Percentiles rank a stretch among this genome's conserved stretches.
Evolutionary conservation across 805 yeast genomes (phyloP).

Genomic region (Yarrowia yakushimensis): DNA sequence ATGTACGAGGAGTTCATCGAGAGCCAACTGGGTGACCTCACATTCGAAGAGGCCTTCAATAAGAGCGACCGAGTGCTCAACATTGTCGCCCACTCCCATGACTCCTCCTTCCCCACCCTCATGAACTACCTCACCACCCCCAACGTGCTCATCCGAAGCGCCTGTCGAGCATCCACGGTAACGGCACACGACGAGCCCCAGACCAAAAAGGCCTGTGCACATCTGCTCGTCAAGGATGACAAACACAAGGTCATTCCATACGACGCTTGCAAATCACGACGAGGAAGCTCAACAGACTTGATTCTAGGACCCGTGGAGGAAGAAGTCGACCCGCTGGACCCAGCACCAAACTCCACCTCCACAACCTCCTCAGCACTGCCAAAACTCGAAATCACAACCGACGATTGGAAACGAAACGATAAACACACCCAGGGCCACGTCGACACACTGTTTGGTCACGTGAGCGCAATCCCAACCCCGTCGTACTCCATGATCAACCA

Average conservation of each 20-base stretch:
- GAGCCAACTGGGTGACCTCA: conserved; percentile 70
- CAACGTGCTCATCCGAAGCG: conserved; percentile 84
- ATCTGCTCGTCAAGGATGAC: conserved; percentile 54
- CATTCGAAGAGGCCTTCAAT: conserved; percentile 90
- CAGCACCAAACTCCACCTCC: background rate
- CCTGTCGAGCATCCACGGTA: conserved; percentile 72
- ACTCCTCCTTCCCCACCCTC: conserved; percentile 52
- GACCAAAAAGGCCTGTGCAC: conserved; percentile 38
- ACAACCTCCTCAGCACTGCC: background rate
- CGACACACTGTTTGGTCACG: background rate
- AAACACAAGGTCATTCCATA: conserved; percentile 44
- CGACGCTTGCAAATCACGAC: background rate
- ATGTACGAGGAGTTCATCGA: conserved; percentile 75
- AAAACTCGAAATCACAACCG: background rate
- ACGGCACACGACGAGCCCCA: conserved; percentile 53
- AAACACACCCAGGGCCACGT: background rate
- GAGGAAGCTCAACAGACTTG: conserved; percentile 35
- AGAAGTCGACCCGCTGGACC: background rate
- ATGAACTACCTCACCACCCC: conserved; percentile 91
- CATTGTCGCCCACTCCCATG: conserved; percentile 53
- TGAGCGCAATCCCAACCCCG: conserved; percentile 29
- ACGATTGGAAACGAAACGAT: background rate
- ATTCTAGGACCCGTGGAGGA: background rate
- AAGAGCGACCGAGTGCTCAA: conserved; percentile 76
- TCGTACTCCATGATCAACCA: conserved; percentile 43